phyloP scores from a whole-genome alignment of 1,139 yeast genomes.

The Saccharomyces pastorianus region DNA sequence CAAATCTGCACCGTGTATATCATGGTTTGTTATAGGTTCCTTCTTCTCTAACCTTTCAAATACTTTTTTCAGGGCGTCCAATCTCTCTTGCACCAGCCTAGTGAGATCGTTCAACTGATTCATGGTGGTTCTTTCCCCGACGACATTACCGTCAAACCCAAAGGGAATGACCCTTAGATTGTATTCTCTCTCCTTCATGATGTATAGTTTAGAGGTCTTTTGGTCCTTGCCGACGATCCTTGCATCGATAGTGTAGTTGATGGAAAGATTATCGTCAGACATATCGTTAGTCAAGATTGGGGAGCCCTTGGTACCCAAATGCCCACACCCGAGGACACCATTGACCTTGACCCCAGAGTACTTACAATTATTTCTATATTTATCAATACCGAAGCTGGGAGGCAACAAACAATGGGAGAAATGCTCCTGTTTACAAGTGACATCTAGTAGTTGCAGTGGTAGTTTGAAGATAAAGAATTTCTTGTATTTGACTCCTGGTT shows the following conservation, averaged over 20 bases:
- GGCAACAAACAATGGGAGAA: no score
- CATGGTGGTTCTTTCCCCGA: conserved; percentile 16
- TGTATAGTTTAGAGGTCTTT: conserved; percentile 17
- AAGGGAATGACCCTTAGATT: conserved; percentile 33
- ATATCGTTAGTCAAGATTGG: conserved; percentile 34
- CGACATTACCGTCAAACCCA: conserved; percentile 25
- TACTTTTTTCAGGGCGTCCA: conserved; percentile 16
- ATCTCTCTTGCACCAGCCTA: conserved; percentile 14
- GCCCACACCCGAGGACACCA: conserved; percentile 22
- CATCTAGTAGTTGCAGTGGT: conserved; percentile 50
- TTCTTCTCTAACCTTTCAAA: conserved; percentile 14
- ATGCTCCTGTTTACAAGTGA: conserved; percentile 18
- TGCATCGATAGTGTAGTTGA: conserved; percentile 10
- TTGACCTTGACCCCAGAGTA: no score
- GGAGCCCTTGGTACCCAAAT: conserved; percentile 32
- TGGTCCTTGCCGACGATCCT: conserved; percentile 24
- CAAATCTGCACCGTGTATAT: conserved; percentile 18
- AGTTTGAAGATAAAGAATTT: conserved; percentile 57
- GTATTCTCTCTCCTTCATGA: conserved; percentile 27
- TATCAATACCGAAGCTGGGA: no score
- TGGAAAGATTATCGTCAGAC: conserved; percentile 22
- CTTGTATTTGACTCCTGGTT: conserved; percentile 46
- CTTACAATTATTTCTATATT: no score
- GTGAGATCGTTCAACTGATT: conserved; percentile 15
- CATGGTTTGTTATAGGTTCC: conserved; percentile 15